phyloP scores from a whole-genome alignment of 106 monocot genomes.

The Hemerocallis citrina region DNA sequence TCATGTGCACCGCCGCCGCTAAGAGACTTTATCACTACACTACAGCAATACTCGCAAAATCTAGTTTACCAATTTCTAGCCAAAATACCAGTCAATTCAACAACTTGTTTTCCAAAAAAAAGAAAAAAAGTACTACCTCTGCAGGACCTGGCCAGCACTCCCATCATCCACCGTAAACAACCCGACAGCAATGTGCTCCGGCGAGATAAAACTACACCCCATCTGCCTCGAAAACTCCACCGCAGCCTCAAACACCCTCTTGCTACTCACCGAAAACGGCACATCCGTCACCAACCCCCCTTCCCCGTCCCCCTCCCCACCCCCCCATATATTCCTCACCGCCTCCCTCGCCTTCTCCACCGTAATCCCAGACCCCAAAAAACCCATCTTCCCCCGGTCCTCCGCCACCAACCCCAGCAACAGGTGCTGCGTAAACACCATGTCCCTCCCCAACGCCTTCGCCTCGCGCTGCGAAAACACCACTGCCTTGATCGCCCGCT shows the following conservation, averaged over 20 bases:
- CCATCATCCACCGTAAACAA: constrained; percentile 71
- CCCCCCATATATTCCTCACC: constrained; percentile 36
- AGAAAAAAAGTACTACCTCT: constrained; percentile 30
- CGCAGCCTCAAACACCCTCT: constrained; percentile 78
- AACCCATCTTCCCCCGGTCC: constrained; percentile 57
- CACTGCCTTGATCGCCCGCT: constrained; percentile 81
- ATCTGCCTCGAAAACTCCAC: constrained; percentile 65
- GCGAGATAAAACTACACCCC: constrained; percentile 80
- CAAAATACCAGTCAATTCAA: constrained; percentile 1
- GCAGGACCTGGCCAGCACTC: constrained; percentile 57
- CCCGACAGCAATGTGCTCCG: constrained; percentile 87
- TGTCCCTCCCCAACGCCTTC: constrained; percentile 39
- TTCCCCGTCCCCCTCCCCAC: neutral
- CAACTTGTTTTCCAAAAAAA: neutral
- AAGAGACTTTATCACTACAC: too few relatives aligned
- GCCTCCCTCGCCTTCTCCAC: constrained; percentile 59
- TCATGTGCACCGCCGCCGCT: too few relatives aligned
- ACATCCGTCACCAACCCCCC: constrained; percentile 34
- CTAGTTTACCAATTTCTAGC: neutral
- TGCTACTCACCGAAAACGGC: constrained; percentile 67
- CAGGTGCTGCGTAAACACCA: constrained; percentile 88
- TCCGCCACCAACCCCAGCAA: constrained; percentile 87
- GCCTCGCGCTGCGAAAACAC: constrained; percentile 84
- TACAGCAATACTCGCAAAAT: too few relatives aligned
- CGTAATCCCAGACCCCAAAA: constrained; percentile 86